Base-by-base conservation (phyloP, 768 basidiomycete species). In the Leccinum barrowsii region DNA sequence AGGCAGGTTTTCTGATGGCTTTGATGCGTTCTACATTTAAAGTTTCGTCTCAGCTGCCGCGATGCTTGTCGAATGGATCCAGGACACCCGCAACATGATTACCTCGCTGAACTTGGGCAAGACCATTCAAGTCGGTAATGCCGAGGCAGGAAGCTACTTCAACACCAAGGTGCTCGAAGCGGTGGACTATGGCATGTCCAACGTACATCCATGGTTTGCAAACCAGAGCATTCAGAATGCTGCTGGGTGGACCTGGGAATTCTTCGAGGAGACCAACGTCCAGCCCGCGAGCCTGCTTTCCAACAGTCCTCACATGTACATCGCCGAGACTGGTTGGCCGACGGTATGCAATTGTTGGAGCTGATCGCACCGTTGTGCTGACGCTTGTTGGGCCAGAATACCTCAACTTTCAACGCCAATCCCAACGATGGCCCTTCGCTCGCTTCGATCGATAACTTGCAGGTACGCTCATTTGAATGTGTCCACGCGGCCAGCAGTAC, bases 161-260 rank as follows among this genome's bases (percentile, higher is more conserved):
- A 93, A 89, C 68, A 86, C 75, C 2, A 61, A 81, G 61, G 83
- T 96, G 21, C 75, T 93, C 4, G 67, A 70, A 48, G 77, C 75
- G 12, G 79, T 86, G 44, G 86, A 91, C 66, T 92, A 86, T 64
- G 90, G 89, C 53, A 83, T 94, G 88, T 82, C 92, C 6, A 96
- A 97, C 61, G 92, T 94, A 7, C 94, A 96, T 67, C 86, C 94
- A 3, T 94, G 92, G 92, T 98, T 97, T 70, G 95, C 89, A n/a
- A 85, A 88, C 63, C 81, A 87, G 24, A 79, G 82, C 7, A 84
- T 87, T 24, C 71, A 82, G 5, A 65, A 81, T 4, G 86, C 89
- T 0, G 90, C 94, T 0, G 81, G 63, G 6, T 99, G 96, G 96
- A 94, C 92, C 0, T 76, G 76, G 17, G 64, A 80, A 0, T 98